A percentile compares a stretch with the other conserved stretches of the same genome.
phyloP scores from a whole-genome alignment of 140 eudicot species.

The Ambrosia hybrid region DNA sequence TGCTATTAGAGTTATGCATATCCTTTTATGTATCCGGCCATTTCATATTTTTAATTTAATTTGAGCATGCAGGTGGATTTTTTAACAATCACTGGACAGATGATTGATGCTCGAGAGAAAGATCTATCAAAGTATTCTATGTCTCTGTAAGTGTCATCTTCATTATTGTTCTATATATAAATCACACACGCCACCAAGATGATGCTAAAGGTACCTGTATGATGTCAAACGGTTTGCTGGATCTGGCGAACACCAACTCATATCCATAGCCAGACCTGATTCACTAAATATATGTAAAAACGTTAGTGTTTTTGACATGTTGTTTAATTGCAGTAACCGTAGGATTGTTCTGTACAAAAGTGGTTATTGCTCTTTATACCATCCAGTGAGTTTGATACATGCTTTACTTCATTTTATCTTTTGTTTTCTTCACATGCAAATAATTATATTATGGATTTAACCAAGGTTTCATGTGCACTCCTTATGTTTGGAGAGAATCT shows the following conservation, averaged over 20 bases:
- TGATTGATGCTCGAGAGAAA: constrained; percentile 74
- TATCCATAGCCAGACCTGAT: no score
- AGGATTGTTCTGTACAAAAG: background rate
- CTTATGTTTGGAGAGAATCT: background rate
- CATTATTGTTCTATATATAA: background rate
- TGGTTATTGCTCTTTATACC: background rate
- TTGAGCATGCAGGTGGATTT: constrained; percentile 47
- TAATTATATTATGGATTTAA: no score
- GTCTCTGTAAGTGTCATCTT: constrained; percentile 41
- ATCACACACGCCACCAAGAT: no score
- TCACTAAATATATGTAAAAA: background rate
- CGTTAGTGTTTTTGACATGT: background rate
- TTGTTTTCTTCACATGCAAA: background rate
- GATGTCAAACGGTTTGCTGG: background rate
- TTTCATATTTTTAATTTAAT: background rate
- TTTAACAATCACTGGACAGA: constrained; percentile 67
- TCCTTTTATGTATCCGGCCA: no score
- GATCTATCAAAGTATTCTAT: constrained; percentile 66
- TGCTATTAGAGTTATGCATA: background rate
- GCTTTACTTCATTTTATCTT: background rate
- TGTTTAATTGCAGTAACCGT: background rate
- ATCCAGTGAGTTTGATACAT: background rate
- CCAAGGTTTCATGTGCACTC: constrained; percentile 1
- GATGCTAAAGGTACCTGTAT: background rate
- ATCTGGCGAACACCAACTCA: no score